Conservation (phyloP, 495 filamentous ascomycete species). For the Neurospora pannonica region DNA sequence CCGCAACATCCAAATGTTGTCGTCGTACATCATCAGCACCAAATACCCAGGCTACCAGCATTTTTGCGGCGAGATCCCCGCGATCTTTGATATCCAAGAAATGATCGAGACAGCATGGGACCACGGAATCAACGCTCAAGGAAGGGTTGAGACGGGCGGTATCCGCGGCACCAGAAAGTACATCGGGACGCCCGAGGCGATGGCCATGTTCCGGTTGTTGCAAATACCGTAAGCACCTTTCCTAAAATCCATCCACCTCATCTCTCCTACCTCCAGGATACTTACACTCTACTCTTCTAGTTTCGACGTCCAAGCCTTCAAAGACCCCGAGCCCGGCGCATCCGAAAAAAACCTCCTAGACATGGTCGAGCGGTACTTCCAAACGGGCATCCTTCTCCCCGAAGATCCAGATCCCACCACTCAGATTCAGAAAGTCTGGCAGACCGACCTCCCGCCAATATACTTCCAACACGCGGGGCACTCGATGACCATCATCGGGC, state of each 20-base stretch:
- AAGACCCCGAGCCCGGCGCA: conserved; percentile 17
- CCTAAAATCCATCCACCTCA: conserved; percentile 18
- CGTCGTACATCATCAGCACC: conserved; percentile 62
- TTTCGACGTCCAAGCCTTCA: conserved; percentile 31
- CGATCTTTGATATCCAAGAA: conserved; percentile 78
- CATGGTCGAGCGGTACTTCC: conserved; percentile 67
- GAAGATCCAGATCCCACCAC: conserved; percentile 5
- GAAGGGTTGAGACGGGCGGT: conserved; percentile 75
- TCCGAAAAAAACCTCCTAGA: conserved; percentile 44
- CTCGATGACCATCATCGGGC: conserved; percentile 83
- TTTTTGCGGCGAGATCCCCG: conserved; percentile 57
- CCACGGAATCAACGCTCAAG: conserved; percentile 64
- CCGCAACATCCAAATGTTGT: conserved; percentile 92
- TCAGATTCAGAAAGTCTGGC: conserved; percentile 42
- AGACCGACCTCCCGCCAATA: conserved; percentile 67
- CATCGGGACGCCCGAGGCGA: conserved; percentile 89
- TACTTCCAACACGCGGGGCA: conserved; percentile 91
- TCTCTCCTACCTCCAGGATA: background rate
- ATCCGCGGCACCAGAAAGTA: conserved; percentile 85
- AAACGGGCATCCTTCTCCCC: conserved; percentile 26
- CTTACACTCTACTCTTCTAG: conserved; percentile 8
- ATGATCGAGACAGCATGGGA: conserved; percentile 90
- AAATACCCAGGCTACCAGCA: conserved; percentile 45
- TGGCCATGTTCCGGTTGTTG: conserved; percentile 65
- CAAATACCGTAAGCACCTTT: conserved; percentile 50